A percentile compares a stretch with the other conserved stretches of the same genome.
Conservation (phyloP, 495 filamentous ascomycete species). For the Daldinia concentrica region DNA sequence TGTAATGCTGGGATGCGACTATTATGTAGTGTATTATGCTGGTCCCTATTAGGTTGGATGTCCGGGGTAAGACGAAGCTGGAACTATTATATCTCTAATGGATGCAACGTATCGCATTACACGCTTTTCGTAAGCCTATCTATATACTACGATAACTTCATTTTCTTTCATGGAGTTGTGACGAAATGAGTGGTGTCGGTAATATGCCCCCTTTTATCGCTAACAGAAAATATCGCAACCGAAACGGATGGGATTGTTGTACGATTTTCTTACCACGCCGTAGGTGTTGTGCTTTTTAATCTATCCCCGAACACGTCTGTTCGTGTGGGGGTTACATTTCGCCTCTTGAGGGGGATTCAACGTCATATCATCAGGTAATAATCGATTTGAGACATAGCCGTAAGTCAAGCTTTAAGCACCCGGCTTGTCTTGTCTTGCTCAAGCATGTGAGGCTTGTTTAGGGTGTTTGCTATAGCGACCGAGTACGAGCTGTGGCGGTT, state of each 20-base stretch:
- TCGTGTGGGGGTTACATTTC: constrained; percentile 40
- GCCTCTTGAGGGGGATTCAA: constrained; percentile 31
- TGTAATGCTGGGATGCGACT: constrained; percentile 13
- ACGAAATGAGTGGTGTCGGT: not conserved
- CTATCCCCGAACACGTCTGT: constrained; percentile 27
- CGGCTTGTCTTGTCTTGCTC: not conserved
- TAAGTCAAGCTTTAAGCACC: constrained; percentile 25
- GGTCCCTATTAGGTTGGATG: constrained; percentile 31
- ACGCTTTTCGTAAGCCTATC: not conserved
- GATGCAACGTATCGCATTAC: not conserved
- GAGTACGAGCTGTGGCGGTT: not conserved
- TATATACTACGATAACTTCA: not conserved
- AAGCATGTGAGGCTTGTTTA: constrained; percentile 13
- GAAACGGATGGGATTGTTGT: constrained; percentile 16
- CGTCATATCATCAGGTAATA: constrained; percentile 32
- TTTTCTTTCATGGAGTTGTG: not conserved
- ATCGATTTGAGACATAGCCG: constrained; percentile 24
- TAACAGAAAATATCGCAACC: constrained; percentile 1
- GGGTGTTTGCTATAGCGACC: constrained; percentile 3
- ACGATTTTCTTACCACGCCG: constrained; percentile 23
- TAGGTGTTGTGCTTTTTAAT: constrained; percentile 20
- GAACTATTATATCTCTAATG: not conserved
- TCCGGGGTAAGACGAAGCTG: constrained; percentile 29
- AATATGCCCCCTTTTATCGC: not conserved
- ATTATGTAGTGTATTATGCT: not conserved